Conservation (phyloP, 768 basidiomycete species). For the Suillus fuscotomentosus region DNA sequence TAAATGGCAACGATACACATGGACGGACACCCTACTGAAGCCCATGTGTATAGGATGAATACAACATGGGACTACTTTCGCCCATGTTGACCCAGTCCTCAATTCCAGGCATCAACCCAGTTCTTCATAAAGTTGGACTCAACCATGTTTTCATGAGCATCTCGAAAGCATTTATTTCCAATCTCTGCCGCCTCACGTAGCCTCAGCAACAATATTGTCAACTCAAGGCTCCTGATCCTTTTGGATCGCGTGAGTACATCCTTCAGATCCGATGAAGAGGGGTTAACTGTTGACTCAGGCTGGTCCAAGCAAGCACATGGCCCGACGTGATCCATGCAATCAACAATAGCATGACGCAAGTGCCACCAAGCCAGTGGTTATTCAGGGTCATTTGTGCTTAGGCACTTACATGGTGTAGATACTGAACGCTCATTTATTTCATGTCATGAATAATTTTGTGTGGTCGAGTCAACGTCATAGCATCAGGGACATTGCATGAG, state of each 20-base stretch:
- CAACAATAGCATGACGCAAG: constrained; percentile 61
- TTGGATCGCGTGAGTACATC: constrained; percentile 19
- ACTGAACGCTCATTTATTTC: neutral
- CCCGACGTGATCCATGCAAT: constrained; percentile 87
- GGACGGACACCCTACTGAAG: neutral
- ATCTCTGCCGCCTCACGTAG: too few species aligned
- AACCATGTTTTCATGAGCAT: constrained; percentile 12
- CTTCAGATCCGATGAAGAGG: constrained; percentile 13
- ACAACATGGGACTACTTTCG: too few species aligned
- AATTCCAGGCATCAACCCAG: constrained; percentile 30
- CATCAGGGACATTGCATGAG: too few species aligned
- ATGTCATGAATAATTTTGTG: neutral
- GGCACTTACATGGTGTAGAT: neutral
- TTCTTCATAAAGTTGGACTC: constrained; percentile 17
- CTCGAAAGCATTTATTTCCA: neutral
- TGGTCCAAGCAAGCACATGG: too few species aligned
- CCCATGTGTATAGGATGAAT: too few species aligned
- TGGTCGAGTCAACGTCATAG: neutral
- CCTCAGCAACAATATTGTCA: constrained; percentile 17
- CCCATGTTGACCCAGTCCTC: neutral
- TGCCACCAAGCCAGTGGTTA: too few species aligned
- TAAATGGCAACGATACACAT: neutral
- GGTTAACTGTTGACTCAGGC: neutral
- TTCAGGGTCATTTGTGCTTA: neutral
- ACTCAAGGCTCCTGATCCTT: constrained; percentile 23